Evolutionary conservation across 2,329 filamentous ascomycete species (phyloP), one percentile per base, ranked within the genome.

Genomic region (Fonsecaea pugnacius): DNA sequence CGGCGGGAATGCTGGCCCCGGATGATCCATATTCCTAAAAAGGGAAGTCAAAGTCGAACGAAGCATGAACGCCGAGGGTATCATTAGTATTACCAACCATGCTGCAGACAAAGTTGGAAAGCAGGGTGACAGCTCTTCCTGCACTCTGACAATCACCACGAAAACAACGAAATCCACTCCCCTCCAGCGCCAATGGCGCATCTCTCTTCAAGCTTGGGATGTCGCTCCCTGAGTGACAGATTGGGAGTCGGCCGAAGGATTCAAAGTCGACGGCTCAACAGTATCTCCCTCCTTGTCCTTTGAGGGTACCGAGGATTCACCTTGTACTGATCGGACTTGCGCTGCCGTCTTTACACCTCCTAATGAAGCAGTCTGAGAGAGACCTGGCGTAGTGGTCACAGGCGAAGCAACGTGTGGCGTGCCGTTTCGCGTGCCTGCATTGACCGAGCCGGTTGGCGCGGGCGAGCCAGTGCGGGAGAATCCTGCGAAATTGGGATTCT

Each of bases 401-500:
- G 43, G 43, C 12, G 36, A 24, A 14, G 50, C 50, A 64, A 52
- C 21, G 16, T 61, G 62, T 14, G 58, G 43, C 4, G 62, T 57
- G 12, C 36, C 35, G 33, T 36, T 56, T 18, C 33, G 48, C 8
- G 21, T 33, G 36, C 9, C 21, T 10, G 33, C 35, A 48, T 24
- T 54, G 27, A 30, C 21, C 33, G 33, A 12, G 16, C 12, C 35
- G 14, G 50, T 16, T 6, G 65, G 65, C 12, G 65, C 65, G 2
- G 66, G 66, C 16, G 66, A 68, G 10, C 51, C 61, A 27, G 63
- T 66, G 2, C 58, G 53, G 1, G 66, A 68, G 35, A 70, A 70
- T 8, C 68, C 66, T 30, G 66, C 64, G 51, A 70, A 70, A 21
- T 67, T 62, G 16, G 67, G 69, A 56, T 71, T 71, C 38, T 64